Percentiles rank a stretch among this genome's conserved stretches.
These are phyloP conservation scores for Solanum chaucha DNA, from an alignment of 257 asterid species.

Conservation along the genomic window DNA sequence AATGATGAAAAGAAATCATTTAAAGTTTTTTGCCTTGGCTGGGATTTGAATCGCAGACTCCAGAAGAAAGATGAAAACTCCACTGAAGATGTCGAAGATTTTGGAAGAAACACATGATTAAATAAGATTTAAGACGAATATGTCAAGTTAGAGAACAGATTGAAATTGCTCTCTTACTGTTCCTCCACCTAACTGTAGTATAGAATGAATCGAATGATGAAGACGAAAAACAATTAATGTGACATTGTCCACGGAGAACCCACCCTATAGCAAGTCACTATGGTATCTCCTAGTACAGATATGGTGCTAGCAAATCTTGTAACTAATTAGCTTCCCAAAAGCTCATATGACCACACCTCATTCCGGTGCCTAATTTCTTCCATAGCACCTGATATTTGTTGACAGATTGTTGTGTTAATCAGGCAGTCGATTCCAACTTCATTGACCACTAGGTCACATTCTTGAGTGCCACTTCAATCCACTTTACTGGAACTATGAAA, in stretches of 20 bases:
- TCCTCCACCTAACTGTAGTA: not conserved
- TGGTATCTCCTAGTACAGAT: not conserved
- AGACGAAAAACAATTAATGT: not conserved
- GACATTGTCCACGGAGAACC: not conserved
- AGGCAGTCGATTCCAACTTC: not conserved
- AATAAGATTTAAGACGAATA: not conserved
- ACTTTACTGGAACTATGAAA: not conserved
- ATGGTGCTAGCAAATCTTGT: not conserved
- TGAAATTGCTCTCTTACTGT: not conserved
- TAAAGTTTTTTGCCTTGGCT: not conserved
- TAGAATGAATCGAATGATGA: not conserved
- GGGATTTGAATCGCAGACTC: not conserved
- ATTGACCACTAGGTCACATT: not conserved
- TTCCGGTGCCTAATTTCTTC: not conserved
- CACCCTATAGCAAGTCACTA: not conserved
- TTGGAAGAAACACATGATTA: not conserved
- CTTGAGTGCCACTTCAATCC: not conserved
- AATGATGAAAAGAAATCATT: not conserved
- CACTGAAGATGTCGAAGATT: not conserved
- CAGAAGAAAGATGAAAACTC: not conserved
- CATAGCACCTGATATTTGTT: not conserved
- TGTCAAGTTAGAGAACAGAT: not conserved
- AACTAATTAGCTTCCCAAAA: not conserved
- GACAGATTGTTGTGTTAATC: not conserved
- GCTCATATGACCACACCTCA: not conserved